Base-by-base conservation (phyloP, 306 rosid genomes). In the Dryas octopetala region DNA sequence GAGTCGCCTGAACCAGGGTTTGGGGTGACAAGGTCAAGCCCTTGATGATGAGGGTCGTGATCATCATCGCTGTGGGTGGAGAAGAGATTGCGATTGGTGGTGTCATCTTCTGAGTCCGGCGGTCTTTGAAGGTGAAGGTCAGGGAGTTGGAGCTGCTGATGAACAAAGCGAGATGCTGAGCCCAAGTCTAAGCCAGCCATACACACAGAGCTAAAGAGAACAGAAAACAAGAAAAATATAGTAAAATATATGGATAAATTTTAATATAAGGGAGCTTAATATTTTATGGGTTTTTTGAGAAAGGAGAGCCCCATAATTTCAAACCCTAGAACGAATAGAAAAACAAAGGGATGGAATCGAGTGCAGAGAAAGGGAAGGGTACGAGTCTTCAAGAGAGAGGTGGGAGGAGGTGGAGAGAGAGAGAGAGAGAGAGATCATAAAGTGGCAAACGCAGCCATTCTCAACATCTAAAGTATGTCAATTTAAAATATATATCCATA, bases 161-260 rank as follows among this genome's bases (percentile, higher is more conserved):
- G 88, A 69, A 87, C 87, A 80, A 94, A 91, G 88, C 86, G 95
- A 75, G 98, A 91, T 77, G 97, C 91, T 83, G 96, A 91, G 74
- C 97, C 91, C 85, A 94, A 86, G 89, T 91, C 96, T 87, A 94
- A 84, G 85, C 97, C 96, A 86, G 96, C 96, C 98, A 94, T 94
- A 86, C 66, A 88, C 78, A 51, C 64, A 66, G 67, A 83, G 79
- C 78, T 84, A 82, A 82, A 69, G 83, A 54, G 58, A 79, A 81
- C 84, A 83, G 74, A 57, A 78, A 81, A 74, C 80, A 81, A 84
- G 79, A 75, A 66, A 73, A 68, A 74, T 70, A 81, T 65, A 54
- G 50, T 60, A 64, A 68, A 53, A 60, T 50, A 74, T 66, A 70
- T 65, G 69, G 75, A 70, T 68, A 59, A 80, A 82, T n/a, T 70